Evolutionary conservation across 129 eudicot genomes (phyloP).

Genomic region (Saussurea involucrata): DNA sequence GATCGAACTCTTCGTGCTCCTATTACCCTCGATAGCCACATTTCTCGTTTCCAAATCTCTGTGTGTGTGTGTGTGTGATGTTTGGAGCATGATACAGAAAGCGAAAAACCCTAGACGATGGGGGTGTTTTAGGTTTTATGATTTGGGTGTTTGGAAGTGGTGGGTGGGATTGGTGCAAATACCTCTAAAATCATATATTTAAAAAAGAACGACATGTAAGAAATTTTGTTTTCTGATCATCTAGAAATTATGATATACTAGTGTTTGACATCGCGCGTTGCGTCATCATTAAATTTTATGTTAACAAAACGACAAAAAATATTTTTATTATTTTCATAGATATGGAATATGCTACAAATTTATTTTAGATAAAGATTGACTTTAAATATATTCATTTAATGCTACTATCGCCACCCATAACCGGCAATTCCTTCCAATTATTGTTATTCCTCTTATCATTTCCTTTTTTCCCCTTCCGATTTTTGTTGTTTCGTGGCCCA

Average conservation of each 20-base stretch:
- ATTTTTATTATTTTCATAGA: no score
- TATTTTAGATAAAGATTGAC: no score
- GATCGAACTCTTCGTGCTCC: conserved; percentile 24
- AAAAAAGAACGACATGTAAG: no score
- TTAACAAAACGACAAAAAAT: no score
- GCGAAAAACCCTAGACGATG: conserved; percentile 20
- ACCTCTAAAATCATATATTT: no score
- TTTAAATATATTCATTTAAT: no score
- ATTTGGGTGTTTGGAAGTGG: neutral
- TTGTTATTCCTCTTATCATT: conserved; percentile 29
- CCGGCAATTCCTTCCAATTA: conserved; percentile 26
- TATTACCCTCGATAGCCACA: conserved; percentile 29
- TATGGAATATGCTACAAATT: no score
- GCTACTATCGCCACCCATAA: conserved; percentile 13
- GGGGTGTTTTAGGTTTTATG: conserved; percentile 24
- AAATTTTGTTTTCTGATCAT: no score
- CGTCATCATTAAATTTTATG: no score
- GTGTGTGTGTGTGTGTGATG: neutral
- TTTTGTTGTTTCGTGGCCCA: conserved; percentile 42
- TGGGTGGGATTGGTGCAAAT: conserved; percentile 5
- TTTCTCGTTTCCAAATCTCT: neutral
- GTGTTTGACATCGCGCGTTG: no score
- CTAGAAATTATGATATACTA: no score
- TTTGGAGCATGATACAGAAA: neutral
- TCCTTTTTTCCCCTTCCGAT: conserved; percentile 61